phyloP scores from a whole-genome alignment of 192 early-diverging fungal genomes.

The Physocladia obscura region DNA sequence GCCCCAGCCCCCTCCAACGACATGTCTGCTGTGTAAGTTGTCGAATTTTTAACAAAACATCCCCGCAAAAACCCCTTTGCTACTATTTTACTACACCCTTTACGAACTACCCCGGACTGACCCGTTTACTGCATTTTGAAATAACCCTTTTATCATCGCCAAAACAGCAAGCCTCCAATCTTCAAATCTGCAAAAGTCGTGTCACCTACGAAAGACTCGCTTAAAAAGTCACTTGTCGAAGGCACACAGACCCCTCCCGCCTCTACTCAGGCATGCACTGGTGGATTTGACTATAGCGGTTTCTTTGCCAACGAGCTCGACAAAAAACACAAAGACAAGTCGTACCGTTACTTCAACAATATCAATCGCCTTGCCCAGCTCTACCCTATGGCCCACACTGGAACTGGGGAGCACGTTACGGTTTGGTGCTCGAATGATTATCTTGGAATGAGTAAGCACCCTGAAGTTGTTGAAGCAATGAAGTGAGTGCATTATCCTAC shows the following conservation, averaged over 20 bases:
- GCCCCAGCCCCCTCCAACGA: background rate
- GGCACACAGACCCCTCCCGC: no score
- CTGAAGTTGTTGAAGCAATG: slow-evolving; percentile 82
- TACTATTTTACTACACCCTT: no score
- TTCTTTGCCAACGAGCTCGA: slow-evolving; percentile 82
- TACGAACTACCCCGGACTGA: no score
- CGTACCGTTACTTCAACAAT: slow-evolving; percentile 99
- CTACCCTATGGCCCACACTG: slow-evolving; percentile 94
- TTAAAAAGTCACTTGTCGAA: no score
- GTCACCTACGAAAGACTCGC: no score
- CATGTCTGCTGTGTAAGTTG: background rate
- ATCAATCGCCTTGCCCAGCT: slow-evolving; percentile 93
- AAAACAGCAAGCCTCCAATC: no score
- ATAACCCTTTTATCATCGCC: no score
- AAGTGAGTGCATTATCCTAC: slow-evolving; percentile 60
- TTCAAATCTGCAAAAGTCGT: no score
- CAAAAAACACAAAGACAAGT: slow-evolving; percentile 95
- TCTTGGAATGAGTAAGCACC: slow-evolving; percentile 92
- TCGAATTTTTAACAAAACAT: no score
- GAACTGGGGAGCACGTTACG: slow-evolving; percentile 81
- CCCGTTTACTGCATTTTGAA: no score
- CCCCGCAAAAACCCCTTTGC: no score
- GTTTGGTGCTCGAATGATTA: slow-evolving; percentile 99
- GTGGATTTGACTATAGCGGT: slow-evolving; percentile 85
- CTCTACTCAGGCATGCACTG: background rate